Percentiles rank a stretch among this genome's conserved stretches.
Evolutionary conservation across 768 basidiomycete genomes (phyloP).

Genomic region (Suillus subalutaceus): DNA sequence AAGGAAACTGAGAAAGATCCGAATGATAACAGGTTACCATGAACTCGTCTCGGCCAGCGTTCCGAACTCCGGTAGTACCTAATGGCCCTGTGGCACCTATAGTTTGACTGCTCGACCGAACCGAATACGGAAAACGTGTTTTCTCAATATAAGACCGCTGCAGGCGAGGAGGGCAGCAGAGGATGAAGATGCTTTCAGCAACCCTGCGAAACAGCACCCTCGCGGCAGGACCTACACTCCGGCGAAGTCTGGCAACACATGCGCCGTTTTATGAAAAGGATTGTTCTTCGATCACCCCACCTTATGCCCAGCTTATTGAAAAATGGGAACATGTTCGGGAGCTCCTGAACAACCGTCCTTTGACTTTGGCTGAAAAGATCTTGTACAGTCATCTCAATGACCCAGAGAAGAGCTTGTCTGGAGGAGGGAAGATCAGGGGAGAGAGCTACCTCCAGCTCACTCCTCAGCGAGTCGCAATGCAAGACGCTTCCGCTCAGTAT

Average conservation of each 20-base stretch:
- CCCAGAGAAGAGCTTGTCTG: conserved; percentile 69
- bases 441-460: conserved; percentile 87
- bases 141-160: not conserved
- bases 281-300: conserved; percentile 80
- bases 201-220: conserved; percentile 22
- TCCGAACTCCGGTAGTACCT: too few species aligned
- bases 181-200: conserved; percentile 23
- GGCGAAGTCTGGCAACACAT: conserved; percentile 42
- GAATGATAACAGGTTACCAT: too few species aligned
- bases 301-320: conserved; percentile 70
- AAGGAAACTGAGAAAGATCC: too few species aligned
- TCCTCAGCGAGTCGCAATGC: conserved; percentile 97
- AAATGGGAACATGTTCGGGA: conserved; percentile 72
- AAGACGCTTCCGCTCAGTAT: conserved; percentile 90
- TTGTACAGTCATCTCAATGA: conserved; percentile 90
- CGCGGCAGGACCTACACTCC: conserved; percentile 23
- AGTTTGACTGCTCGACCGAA: not conserved
- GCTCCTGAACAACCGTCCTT: conserved; percentile 69
- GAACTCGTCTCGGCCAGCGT: too few species aligned
- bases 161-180: not conserved
- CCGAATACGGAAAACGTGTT: not conserved
- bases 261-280: conserved; percentile 52
- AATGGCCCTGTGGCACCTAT: too few species aligned
- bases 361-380: conserved; percentile 98
- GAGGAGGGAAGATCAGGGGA: conserved; percentile 74